Conservation (phyloP, 352 stramenopile genomes). For the Blastocystis hominis region DNA sequence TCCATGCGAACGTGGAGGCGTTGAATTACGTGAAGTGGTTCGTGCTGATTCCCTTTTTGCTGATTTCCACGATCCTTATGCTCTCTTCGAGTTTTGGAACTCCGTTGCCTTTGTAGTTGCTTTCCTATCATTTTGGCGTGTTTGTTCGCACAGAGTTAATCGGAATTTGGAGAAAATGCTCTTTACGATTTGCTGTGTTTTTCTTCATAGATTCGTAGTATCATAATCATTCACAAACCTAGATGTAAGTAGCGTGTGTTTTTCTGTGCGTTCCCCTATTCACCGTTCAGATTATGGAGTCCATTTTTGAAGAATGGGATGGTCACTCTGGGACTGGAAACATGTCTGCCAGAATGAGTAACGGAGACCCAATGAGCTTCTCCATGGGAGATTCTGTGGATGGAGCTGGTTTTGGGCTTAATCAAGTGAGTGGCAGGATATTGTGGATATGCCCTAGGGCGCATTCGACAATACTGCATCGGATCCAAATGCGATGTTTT, state of each 20-base stretch:
- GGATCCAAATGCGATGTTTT: conserved; percentile 52
- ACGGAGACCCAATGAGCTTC: background rate
- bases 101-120: conserved; percentile 13
- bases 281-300: conserved; percentile 6
- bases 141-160: background rate
- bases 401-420: background rate
- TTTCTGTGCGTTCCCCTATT: background rate
- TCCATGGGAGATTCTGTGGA: background rate
- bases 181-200: background rate
- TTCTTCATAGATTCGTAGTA: background rate
- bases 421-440: background rate
- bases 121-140: background rate
- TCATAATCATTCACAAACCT: background rate
- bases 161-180: background rate
- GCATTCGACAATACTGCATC: conserved; percentile 19
- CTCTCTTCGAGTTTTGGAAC: conserved; percentile 40
- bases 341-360: background rate
- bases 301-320: conserved; percentile 56
- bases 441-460: background rate
- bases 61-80: background rate
- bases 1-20: background rate
- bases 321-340: background rate
- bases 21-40: conserved; percentile 9
- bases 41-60: conserved; percentile 22
- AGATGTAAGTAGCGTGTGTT: background rate